phyloP scores from a whole-genome alignment of 306 rosid genomes.

The peach (Prunus persica) region Prunus_persica_NCBIv2 NC_034011.1:7252501-7253000 shows the following conservation, averaged over 20 bases:
- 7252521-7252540: slow-evolving; percentile 64
- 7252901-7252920: not conserved
- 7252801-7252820: not conserved
- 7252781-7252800: not conserved
- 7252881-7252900: not conserved
- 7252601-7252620: not conserved
- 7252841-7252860: not conserved
- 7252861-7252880: not conserved
- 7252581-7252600: slow-evolving; percentile 7
- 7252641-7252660: not conserved
- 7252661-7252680: not conserved
- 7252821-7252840: not conserved
- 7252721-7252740: no score
- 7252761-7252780: not conserved
- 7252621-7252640: not conserved
- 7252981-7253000: not conserved
- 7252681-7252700: not conserved
- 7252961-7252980: not conserved
- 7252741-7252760: not conserved
- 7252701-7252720: no score
- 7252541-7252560: slow-evolving; percentile 74
- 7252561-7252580: slow-evolving; percentile 77
- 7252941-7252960: not conserved
- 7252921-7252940: not conserved
- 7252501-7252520: slow-evolving; percentile 80